phyloP scores from a whole-genome alignment of 129 eudicot species.

The Chrysanthemum makinoi region DNA sequence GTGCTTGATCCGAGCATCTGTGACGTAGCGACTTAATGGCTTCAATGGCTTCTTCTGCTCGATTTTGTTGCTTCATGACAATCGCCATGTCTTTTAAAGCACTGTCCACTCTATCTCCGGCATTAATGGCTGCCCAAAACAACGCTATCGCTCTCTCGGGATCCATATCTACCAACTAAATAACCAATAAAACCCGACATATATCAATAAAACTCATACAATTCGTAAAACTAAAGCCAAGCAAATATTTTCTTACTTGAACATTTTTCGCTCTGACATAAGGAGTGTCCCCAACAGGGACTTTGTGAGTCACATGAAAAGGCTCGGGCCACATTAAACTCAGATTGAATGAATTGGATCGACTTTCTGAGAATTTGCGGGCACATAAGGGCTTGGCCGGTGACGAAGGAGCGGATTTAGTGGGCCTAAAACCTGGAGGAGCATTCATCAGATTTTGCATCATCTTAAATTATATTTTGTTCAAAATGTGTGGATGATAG shows the following conservation, averaged over 20 bases:
- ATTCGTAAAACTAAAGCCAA: background rate
- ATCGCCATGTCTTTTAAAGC: slow-evolving; percentile 81
- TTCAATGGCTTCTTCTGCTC: slow-evolving; percentile 78
- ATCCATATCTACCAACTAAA: slow-evolving; percentile 32
- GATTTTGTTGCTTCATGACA: slow-evolving; percentile 83
- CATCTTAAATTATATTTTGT: no score
- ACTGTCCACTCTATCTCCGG: slow-evolving; percentile 83
- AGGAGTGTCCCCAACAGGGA: background rate
- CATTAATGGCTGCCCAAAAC: slow-evolving; percentile 80
- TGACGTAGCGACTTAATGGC: slow-evolving; percentile 57
- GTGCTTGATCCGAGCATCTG: slow-evolving; percentile 80
- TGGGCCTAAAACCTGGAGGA: no score
- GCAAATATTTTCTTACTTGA: background rate
- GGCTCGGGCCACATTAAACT: background rate
- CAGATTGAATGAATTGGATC: background rate
- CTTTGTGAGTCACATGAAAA: background rate
- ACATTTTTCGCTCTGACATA: background rate
- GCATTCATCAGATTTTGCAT: no score
- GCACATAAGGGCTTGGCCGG: background rate
- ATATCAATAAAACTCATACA: background rate
- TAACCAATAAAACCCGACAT: background rate
- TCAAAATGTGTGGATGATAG: no score
- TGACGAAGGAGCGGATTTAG: no score
- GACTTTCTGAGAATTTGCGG: background rate
- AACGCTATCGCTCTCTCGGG: slow-evolving; percentile 20